Conservation (phyloP, 352 stramenopile genomes). For the Globisporangium middletonii region DNA sequence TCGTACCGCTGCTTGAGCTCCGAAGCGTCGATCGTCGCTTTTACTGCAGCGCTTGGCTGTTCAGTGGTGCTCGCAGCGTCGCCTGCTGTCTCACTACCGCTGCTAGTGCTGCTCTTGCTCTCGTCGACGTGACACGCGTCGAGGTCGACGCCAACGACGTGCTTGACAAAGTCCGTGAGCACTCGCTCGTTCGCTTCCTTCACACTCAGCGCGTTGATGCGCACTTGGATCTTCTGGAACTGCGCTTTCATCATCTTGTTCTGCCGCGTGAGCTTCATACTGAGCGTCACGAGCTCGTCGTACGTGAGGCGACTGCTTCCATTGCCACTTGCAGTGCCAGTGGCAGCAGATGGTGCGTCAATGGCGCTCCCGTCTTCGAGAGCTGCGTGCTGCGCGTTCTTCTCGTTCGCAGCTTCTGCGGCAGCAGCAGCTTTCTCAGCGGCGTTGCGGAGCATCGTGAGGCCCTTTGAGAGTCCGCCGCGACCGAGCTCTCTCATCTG, state of each 20-base stretch:
- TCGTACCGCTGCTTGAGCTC: conserved; percentile 44
- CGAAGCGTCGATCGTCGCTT: conserved; percentile 35
- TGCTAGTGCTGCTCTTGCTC: neutral
- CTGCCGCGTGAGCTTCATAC: conserved; percentile 85
- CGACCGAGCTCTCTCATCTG: conserved; percentile 84
- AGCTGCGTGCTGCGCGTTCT: conserved; percentile 2
- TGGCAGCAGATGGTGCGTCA: neutral
- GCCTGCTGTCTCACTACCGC: neutral
- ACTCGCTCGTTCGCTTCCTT: conserved; percentile 43
- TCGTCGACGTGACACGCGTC: conserved; percentile 32
- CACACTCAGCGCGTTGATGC: conserved; percentile 26
- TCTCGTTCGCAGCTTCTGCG: conserved; percentile 6
- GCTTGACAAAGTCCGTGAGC: conserved; percentile 46
- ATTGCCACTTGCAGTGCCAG: neutral
- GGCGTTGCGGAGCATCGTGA: conserved; percentile 68
- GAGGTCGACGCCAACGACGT: conserved; percentile 70
- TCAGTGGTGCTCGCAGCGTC: conserved; percentile 7
- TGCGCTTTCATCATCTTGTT: conserved; percentile 86
- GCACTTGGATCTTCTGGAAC: conserved; percentile 71
- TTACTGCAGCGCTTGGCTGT: neutral
- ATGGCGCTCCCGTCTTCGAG: conserved; percentile 1
- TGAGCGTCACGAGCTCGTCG: conserved; percentile 76
- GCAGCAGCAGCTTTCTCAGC: conserved; percentile 17
- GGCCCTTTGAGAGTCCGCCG: conserved; percentile 62
- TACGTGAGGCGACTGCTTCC: conserved; percentile 40